Conservation (phyloP, 352 stramenopile species). For the Globisporangium heterothallicum region DNA sequence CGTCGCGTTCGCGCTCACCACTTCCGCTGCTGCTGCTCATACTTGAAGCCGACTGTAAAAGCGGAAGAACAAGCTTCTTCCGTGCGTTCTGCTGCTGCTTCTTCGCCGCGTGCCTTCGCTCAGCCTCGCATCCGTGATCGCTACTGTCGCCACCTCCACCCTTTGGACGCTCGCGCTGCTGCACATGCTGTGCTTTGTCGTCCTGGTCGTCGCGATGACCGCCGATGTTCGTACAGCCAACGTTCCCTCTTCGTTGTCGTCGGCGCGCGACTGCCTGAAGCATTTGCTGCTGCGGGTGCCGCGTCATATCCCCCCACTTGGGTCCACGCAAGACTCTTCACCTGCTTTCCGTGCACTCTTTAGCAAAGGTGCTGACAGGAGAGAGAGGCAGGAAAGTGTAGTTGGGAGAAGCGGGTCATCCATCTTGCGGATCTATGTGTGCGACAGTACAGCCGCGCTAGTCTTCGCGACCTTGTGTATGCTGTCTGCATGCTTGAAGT, state of each 20-base stretch:
- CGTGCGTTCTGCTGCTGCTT: not conserved
- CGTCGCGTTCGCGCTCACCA: not conserved
- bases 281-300: not conserved
- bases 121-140: not conserved
- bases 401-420: no score
- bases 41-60: not conserved
- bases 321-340: no score
- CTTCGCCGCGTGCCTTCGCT: not conserved
- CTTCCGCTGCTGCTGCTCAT: not conserved
- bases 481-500: no score
- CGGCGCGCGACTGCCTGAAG: not conserved
- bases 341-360: no score
- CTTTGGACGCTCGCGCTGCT: no score
- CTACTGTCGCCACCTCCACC: no score
- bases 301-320: constrained; percentile 2
- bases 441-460: no score
- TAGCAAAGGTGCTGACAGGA: no score
- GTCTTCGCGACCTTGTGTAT: no score
- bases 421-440: no score
- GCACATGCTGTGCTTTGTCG: not conserved
- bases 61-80: constrained; percentile 7
- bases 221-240: constrained; percentile 29
- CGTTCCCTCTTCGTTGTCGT: constrained; percentile 22
- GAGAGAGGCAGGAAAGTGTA: no score
- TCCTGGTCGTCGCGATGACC: not conserved